These are phyloP conservation scores for Nicotiana rustica DNA, from an alignment of 305 asterid species.

Conservation along the genomic window DNA sequence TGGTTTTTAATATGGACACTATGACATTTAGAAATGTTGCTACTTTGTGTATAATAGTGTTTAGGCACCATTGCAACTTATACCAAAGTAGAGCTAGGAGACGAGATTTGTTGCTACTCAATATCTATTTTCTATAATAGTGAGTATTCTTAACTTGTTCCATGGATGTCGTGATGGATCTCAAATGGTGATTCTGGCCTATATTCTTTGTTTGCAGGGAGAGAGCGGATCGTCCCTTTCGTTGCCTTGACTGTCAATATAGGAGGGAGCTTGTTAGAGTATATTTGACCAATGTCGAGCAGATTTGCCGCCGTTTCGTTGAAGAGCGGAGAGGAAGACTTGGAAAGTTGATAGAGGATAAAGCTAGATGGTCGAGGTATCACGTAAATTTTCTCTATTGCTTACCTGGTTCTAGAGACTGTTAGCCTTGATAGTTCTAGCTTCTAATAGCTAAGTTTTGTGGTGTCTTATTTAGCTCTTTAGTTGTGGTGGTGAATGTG, in stretches of 20 bases:
- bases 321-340: constrained; percentile 87
- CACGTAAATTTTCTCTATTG: constrained; percentile 33
- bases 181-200: neutral
- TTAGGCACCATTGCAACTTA: neutral
- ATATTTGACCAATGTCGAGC: constrained; percentile 93
- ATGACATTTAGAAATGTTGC: neutral
- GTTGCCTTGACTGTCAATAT: constrained; percentile 90
- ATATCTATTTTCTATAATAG: neutral
- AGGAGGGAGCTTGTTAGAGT: constrained; percentile 97
- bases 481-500: neutral
- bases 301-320: constrained; percentile 91
- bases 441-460: neutral
- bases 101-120: neutral
- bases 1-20: neutral
- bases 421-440: neutral
- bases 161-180: constrained; percentile 21
- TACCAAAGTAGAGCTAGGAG: constrained; percentile 8
- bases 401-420: constrained; percentile 16
- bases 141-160: constrained; percentile 8
- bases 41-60: neutral
- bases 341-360: constrained; percentile 88
- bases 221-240: constrained; percentile 92
- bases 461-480: constrained; percentile 16
- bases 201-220: constrained; percentile 65
- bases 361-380: constrained; percentile 95